Evolutionary conservation across 164 flowering plant genomes (phyloP), one percentile per base, ranked within the genome.

Genomic region (Kingdonia uniflora): DNA sequence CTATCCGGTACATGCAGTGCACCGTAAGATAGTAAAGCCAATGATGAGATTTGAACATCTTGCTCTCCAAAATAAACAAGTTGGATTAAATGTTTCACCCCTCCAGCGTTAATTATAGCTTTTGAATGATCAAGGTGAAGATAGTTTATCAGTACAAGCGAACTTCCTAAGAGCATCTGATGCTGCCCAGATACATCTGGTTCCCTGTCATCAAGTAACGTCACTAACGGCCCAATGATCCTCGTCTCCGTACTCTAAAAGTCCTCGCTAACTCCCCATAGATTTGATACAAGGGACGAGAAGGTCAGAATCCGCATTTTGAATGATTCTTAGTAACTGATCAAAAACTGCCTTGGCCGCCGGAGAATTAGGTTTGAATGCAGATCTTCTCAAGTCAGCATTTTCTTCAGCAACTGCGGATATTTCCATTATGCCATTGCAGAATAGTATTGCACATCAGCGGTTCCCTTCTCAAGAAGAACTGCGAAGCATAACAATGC

Each of bases 361-460:
- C 0, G 91, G 91, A 19, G 96, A 76, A 17, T 78, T 88, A 14
- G 96, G 95, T 69, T 88, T 88, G 72, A 88, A 88, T 0, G 95
- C 85, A 0, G 82, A 71, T 11, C 81, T 77, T 23, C 96, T 63
- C 21, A 88, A 54, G 0, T 83, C 86, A 0, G 86, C 4, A 38
- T 80, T 68, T 15, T 76, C 56, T 61, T 83, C 88, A 0, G 88
- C 95, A 11, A 85, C 91, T 0, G 76, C 77, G 0, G 87, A 60
- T 50, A 85, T 85, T 56, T 85, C 96, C 85, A 74, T 74, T 65
- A 29, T 5, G 96, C 95, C 87, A 81, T 74, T 22, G 91, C 85
- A 0, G 91, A 88, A 58, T 81, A 70, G 63, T 47, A 72, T 52
- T 73, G 71, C 2, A 88, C 84, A 0, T 85, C 91, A 0, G 73